These are phyloP conservation scores for Fagopyrum esculentum DNA, from an alignment of 148 eudicot species.

Conservation along the genomic window DNA sequence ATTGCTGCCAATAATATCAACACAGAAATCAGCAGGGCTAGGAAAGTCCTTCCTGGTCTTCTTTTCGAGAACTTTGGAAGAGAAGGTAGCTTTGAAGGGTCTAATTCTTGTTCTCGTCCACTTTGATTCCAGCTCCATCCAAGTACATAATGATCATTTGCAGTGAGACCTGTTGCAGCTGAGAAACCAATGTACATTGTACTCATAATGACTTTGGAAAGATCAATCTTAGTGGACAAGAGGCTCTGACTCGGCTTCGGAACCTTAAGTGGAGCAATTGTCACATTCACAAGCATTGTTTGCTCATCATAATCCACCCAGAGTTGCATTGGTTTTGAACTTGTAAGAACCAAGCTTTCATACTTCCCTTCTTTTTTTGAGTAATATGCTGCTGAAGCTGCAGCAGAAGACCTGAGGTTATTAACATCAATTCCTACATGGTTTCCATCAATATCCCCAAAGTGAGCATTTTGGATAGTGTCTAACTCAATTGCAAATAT, in stretches of 20 bases:
- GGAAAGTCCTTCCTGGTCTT: neutral
- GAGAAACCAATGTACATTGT: slow-evolving; percentile 35
- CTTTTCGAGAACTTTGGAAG: slow-evolving; percentile 20
- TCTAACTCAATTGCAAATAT: slow-evolving; percentile 23
- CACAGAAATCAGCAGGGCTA: neutral
- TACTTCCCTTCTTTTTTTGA: neutral
- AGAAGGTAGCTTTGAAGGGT: slow-evolving; percentile 32
- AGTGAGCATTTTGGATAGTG: neutral
- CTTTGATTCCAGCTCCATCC: slow-evolving; percentile 36
- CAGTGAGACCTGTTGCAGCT: slow-evolving; percentile 27
- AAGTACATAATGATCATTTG: slow-evolving; percentile 30
- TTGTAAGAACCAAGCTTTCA: slow-evolving; percentile 17
- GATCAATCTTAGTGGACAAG: slow-evolving; percentile 19
- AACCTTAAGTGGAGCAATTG: slow-evolving; percentile 27
- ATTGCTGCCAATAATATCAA: slow-evolving; percentile 19
- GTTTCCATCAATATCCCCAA: slow-evolving; percentile 15
- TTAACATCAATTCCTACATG: slow-evolving; percentile 29
- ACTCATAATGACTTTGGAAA: slow-evolving; percentile 22
- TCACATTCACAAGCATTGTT: slow-evolving; percentile 14
- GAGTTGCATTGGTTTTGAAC: slow-evolving; percentile 32
- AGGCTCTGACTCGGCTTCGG: slow-evolving; percentile 30
- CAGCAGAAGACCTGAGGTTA: neutral
- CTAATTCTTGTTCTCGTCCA: slow-evolving; percentile 17
- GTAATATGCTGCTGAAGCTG: slow-evolving; percentile 15
- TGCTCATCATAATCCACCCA: slow-evolving; percentile 39